Conservation (phyloP, 345 rosid genomes). For the Populus deltoides region DNA sequence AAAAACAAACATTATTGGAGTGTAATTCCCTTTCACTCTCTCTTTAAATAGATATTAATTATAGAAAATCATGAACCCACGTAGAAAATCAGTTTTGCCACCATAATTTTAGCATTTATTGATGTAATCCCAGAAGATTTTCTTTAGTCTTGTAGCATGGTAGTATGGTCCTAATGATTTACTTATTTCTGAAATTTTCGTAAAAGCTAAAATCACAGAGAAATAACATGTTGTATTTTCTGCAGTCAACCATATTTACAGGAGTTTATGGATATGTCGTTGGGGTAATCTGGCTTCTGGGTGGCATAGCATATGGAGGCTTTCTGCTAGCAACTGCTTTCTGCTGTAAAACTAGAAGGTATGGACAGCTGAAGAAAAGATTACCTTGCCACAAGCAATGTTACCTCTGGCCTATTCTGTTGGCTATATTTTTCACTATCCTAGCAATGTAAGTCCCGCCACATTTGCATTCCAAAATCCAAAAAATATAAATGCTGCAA, state of each 20-base stretch:
- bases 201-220: no score
- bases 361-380: constrained; percentile 28
- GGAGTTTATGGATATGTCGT: constrained; percentile 55
- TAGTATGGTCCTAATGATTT: no score
- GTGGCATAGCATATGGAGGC: constrained; percentile 40
- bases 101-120: background rate
- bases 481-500: background rate
- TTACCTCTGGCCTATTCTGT: constrained; percentile 36
- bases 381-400: constrained; percentile 28
- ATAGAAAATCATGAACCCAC: background rate
- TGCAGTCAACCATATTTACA: constrained; percentile 62
- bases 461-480: background rate
- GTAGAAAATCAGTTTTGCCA: background rate
- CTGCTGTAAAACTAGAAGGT: constrained; percentile 26
- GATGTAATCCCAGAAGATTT: background rate
- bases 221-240: background rate
- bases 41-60: background rate
- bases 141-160: no score
- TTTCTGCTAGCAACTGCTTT: constrained; percentile 22
- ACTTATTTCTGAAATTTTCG: no score
- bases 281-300: constrained; percentile 50
- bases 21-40: constrained; percentile 35
- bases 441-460: constrained; percentile 49
- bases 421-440: constrained; percentile 42
- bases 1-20: constrained; percentile 71